These are phyloP conservation scores for Musa troglodytarum DNA, from an alignment of 176 grass and related monocot species.

Conservation along the genomic window DNA sequence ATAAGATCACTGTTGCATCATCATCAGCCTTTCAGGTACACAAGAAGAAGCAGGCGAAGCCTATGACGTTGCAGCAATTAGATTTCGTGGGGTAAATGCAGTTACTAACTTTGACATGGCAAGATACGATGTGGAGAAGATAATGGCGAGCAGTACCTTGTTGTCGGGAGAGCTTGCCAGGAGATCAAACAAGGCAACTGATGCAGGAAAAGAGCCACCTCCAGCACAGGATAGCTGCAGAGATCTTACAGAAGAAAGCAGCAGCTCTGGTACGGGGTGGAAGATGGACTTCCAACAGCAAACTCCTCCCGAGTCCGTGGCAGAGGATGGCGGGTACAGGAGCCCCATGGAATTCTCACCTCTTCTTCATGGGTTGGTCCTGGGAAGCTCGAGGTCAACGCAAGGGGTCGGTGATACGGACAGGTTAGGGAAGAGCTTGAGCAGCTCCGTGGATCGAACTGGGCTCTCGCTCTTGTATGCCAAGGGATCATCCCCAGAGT, in stretches of 20 bases:
- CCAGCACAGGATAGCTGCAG: background rate
- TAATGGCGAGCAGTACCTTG: background rate
- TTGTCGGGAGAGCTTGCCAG: background rate
- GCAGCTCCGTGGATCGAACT: background rate
- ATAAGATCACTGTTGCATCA: background rate
- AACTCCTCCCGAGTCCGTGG: background rate
- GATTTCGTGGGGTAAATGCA: slow-evolving; percentile 75
- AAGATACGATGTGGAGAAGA: slow-evolving; percentile 67
- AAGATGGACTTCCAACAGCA: background rate
- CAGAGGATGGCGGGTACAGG: too few relatives aligned
- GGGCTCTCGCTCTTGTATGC: background rate
- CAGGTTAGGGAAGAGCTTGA: background rate
- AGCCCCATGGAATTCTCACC: background rate
- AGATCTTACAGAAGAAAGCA: background rate
- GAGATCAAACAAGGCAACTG: background rate
- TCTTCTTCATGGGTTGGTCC: background rate
- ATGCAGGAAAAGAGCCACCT: background rate
- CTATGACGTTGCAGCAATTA: slow-evolving; percentile 92
- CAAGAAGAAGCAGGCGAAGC: slow-evolving; percentile 92
- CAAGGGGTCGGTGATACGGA: background rate
- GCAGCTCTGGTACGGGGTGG: background rate
- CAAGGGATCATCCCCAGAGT: background rate
- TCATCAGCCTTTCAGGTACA: slow-evolving; percentile 35
- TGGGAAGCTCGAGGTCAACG: background rate
- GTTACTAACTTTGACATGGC: slow-evolving; percentile 91